Evolutionary conservation across 75 land plant species (phyloP), one percentile per base, ranked within the genome.

Genomic region (Isoetes taiwanensis): DNA sequence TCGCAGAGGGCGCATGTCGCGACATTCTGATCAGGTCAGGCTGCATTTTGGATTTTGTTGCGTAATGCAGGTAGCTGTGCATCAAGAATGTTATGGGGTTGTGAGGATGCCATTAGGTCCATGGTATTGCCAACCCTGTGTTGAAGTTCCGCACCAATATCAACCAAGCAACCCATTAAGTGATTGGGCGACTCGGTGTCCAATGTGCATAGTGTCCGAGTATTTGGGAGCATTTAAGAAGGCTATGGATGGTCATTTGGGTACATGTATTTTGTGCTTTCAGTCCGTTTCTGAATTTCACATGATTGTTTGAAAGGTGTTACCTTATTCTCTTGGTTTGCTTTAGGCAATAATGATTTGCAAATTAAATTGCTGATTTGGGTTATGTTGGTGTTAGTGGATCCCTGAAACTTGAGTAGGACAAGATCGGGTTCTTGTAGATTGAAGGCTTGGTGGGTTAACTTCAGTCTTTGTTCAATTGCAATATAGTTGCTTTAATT

Each of bases 241-340:
- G 48, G 57, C 84, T 33, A 57, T 43, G 11, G 74, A 79, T 71
- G 94, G 80, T 21, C 80, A 75, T 14, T n/a, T 91, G 97, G 97
- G 75, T 86, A 27, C 97, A 91, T 72, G 88, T 83, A 27, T 86
- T 86, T 55, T 91, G 97, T 72, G 94, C 93, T 35, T 85, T n/a
- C n/a, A n/a, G n/a, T n/a, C n/a, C n/a, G n/a, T n/a, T n/a, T n/a
- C n/a, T n/a, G n/a, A n/a, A n/a, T n/a, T n/a, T n/a, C n/a, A n/a
- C n/a, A n/a, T n/a, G n/a, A n/a, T n/a, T n/a, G n/a, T n/a, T n/a
- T n/a, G n/a, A n/a, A n/a, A 82, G 86, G 96, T 88, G 69, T 39
- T 40, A 31, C 17, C n/a, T 33, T 32, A 9, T 31, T 2, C 48
- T 43, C 8, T 25, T 43, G 48, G 48, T 43, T 26, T 52, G 16